A percentile compares a stretch with the other conserved stretches of the same genome.
These are phyloP conservation scores for Leishmania guyanensis DNA, from an alignment of 208 protist genomes.

Conservation along the genomic window DNA sequence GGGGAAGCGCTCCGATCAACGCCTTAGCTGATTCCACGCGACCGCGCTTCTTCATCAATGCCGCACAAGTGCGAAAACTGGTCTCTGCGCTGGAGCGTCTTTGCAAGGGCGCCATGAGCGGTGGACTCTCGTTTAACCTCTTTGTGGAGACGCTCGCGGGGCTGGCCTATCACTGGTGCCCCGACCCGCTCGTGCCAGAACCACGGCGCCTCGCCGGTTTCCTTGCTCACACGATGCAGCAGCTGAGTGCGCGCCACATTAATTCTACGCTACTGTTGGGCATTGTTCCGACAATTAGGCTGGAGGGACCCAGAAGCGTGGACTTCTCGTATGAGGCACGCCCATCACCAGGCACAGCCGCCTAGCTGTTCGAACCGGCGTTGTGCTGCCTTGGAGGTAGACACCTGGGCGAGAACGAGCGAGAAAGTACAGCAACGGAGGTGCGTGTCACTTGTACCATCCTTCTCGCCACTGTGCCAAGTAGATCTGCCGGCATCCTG, in stretches of 20 bases:
- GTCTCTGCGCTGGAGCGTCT: slow-evolving; percentile 29
- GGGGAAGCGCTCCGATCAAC: background rate
- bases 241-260: slow-evolving; percentile 53
- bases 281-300: slow-evolving; percentile 44
- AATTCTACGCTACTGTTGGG: slow-evolving; percentile 71
- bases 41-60: slow-evolving; percentile 46
- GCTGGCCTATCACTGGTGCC: slow-evolving; percentile 75
- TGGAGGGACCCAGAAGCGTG: slow-evolving; percentile 54
- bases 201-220: slow-evolving; percentile 80
- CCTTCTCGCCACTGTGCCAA: background rate
- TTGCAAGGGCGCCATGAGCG: slow-evolving; percentile 20
- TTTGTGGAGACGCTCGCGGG: slow-evolving; percentile 69
- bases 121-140: slow-evolving; percentile 70
- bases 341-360: background rate
- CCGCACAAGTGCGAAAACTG: slow-evolving; percentile 39
- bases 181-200: slow-evolving; percentile 65
- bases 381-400: background rate
- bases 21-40: slow-evolving; percentile 9
- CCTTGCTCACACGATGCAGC: slow-evolving; percentile 52
- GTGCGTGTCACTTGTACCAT: too few species aligned
- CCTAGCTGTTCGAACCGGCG: background rate
- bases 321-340: slow-evolving; percentile 40
- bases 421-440: background rate
- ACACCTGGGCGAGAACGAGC: background rate
- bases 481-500: background rate